Evolutionary conservation across 179 eudicot species (phyloP).

Genomic region (Camellia oleifera): DNA sequence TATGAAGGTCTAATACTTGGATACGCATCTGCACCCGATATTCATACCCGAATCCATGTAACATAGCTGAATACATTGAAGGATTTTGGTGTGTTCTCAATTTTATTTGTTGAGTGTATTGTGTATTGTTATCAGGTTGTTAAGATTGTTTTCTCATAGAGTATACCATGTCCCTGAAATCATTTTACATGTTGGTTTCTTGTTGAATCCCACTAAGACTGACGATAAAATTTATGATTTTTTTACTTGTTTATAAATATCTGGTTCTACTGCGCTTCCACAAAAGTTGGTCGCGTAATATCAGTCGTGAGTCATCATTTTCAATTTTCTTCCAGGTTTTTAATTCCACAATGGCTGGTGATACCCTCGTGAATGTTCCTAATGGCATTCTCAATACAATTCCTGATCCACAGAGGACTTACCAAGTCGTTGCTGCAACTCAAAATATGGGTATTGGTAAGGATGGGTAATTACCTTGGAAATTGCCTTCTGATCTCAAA

Average conservation of each 20-base stretch:
- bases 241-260: background rate
- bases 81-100: background rate
- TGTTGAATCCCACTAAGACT: background rate
- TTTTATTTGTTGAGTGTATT: background rate
- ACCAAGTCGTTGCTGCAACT: conserved; percentile 89
- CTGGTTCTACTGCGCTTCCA: conserved; percentile 7
- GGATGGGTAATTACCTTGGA: conserved; percentile 85
- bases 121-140: background rate
- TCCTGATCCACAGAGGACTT: conserved; percentile 36
- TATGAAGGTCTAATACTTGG: background rate
- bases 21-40: background rate
- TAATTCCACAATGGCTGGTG: conserved; percentile 28
- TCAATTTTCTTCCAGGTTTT: conserved; percentile 10
- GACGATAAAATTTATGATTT: background rate
- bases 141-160: background rate
- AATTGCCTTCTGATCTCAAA: conserved; percentile 68
- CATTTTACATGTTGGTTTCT: background rate
- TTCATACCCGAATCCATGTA: too few relatives aligned
- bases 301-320: background rate
- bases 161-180: background rate
- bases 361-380: conserved; percentile 15
- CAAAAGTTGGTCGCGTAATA: background rate
- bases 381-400: conserved; percentile 23
- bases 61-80: background rate
- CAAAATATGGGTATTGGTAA: conserved; percentile 81